A percentile compares a stretch with the other conserved stretches of the same genome.
Conservation (phyloP, 345 rosid species). For the Zanthoxylum bungeanum region DNA sequence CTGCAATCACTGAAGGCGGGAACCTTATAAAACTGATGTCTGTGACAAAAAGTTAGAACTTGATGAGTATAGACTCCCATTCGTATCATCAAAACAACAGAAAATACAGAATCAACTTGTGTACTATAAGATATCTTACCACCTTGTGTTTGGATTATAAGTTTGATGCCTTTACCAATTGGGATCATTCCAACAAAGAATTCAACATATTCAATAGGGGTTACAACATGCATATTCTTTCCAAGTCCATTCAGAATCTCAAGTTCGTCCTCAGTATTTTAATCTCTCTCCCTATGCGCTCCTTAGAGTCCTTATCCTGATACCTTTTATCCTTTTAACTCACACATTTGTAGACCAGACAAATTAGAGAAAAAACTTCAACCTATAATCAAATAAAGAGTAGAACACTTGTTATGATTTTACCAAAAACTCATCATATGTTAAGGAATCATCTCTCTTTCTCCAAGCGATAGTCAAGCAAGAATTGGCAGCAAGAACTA, state of each 20-base stretch:
- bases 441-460: not conserved
- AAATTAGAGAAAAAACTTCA: not conserved
- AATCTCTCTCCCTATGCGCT: too few relatives aligned
- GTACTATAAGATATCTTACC: not conserved
- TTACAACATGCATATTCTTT: not conserved
- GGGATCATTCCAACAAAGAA: not conserved
- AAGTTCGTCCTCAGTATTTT: too few relatives aligned
- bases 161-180: not conserved
- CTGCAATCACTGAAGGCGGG: conserved; percentile 4
- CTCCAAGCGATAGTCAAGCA: not conserved
- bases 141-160: not conserved
- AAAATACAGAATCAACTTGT: not conserved
- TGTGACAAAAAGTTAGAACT: not conserved
- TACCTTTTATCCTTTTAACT: not conserved
- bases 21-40: not conserved
- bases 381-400: not conserved
- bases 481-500: not conserved
- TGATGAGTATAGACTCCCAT: too few relatives aligned
- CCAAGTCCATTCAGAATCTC: not conserved
- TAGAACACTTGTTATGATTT: not conserved
- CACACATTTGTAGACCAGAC: not conserved
- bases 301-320: too few relatives aligned
- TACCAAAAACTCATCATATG: not conserved
- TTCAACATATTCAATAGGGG: not conserved
- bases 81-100: not conserved